These are phyloP conservation scores for Rosellinia necatrix DNA, from an alignment of 2,329 filamentous ascomycete species.

Conservation along the genomic window DNA sequence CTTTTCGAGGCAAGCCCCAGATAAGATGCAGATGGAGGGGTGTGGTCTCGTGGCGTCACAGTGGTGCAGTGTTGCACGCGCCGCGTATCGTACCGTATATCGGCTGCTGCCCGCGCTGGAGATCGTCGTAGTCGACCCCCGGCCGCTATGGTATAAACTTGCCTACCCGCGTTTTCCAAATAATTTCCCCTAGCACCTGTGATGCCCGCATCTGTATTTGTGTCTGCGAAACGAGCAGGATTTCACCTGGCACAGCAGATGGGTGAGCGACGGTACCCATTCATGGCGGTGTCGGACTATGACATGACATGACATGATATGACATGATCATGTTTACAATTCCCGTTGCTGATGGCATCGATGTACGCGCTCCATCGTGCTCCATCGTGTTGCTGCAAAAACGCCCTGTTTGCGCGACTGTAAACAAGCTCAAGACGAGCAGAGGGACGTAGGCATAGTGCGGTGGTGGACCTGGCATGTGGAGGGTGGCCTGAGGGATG, in stretches of 20 bases:
- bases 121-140: slow-evolving; percentile 23
- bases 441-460: not conserved
- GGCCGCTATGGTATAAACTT: not conserved
- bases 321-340: not conserved
- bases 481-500: slow-evolving; percentile 7
- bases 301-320: slow-evolving; percentile 1
- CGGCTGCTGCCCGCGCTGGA: slow-evolving; percentile 22
- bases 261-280: too few species aligned
- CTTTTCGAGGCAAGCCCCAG: slow-evolving; percentile 9
- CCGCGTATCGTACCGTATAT: slow-evolving; percentile 20
- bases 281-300: too few species aligned
- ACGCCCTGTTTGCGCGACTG: slow-evolving; percentile 2
- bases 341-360: not conserved
- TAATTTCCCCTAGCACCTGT: not conserved
- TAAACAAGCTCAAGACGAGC: slow-evolving; percentile 4
- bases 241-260: not conserved
- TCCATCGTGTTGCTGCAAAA: slow-evolving; percentile 1
- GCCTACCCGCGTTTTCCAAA: slow-evolving; percentile 21
- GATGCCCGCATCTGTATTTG: not conserved
- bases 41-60: slow-evolving; percentile 29
- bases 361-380: not conserved
- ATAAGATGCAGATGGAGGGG: slow-evolving; percentile 21
- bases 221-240: slow-evolving; percentile 12
- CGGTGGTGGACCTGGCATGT: not conserved
- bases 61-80: slow-evolving; percentile 26